Evolutionary conservation across 1,139 yeast genomes (phyloP), one percentile per base, ranked within the genome.

Genomic region (Hanseniaspora sp.): DNA sequence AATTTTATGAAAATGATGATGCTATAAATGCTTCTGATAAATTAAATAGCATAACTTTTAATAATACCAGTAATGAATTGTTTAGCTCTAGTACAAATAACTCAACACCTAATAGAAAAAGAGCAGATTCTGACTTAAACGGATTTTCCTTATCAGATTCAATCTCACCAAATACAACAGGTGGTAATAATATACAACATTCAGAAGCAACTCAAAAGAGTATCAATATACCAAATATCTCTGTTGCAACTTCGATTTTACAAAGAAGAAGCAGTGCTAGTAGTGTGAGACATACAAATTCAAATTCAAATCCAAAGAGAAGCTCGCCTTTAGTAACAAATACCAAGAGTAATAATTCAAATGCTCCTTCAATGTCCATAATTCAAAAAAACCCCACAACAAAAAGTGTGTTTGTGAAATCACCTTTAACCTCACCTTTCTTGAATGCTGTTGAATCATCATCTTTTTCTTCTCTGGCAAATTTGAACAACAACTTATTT

Each of bases 381-480:
- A 46, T 57, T 13, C 61, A 63, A 23, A 67, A 67, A 57, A 69
- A 67, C 57, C 67, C 74, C 12, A 68, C 72, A 8, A 68, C 69
- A 31, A 69, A 74, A 37, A 55, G 58, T 46, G 46, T 52, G 31
- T 54, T 56, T 15, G 65, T 63, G 3, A 63, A 61, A 46, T 67
- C 70, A 1, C 69, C 69, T 7, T 54, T 64, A 34, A 58, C 61
- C 15, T 64, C 68, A 1, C 69, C 69, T 6, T 62, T 59, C 47
- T 57, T 62, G 12, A 52, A 56, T n/a, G 60, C 62, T 34, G 52
- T 60, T 29, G 67, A 64, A 28, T 33, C 47, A 8, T 8, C 28
- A 17, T 30, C 33, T 12, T 9, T 37, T 15, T 2, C 46, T 3
- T 53, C 61, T 55, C 35, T 55, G 61, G 35, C 18, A 9, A 46